Conservation (phyloP, 1,139 yeast genomes). For the Yamadazyma spencermartinsiae region DNA sequence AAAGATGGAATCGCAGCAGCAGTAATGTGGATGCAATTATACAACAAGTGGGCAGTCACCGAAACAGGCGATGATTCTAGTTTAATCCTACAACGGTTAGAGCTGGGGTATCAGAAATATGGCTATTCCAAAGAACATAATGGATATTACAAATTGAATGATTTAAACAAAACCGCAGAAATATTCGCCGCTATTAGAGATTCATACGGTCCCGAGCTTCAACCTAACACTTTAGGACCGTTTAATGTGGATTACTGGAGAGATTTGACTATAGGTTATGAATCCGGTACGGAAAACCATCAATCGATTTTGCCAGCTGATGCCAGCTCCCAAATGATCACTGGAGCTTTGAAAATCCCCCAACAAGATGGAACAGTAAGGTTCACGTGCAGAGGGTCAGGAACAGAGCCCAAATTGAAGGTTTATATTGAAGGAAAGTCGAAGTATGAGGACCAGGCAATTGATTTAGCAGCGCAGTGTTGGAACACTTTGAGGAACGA, state of each 20-base stretch:
- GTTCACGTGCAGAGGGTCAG: constrained; percentile 90
- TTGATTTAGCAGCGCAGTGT: constrained; percentile 54
- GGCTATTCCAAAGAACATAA: constrained; percentile 86
- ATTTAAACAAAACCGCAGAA: constrained; percentile 47
- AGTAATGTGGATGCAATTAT: constrained; percentile 73
- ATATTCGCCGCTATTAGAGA: constrained; percentile 56
- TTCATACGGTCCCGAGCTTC: constrained; percentile 27
- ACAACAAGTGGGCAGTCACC: constrained; percentile 44
- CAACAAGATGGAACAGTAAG: constrained; percentile 37
- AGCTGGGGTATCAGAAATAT: constrained; percentile 58
- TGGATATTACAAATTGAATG: constrained; percentile 75
- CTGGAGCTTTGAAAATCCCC: constrained; percentile 48
- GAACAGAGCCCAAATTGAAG: constrained; percentile 94
- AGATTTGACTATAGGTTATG: constrained; percentile 82
- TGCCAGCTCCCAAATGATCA: constrained; percentile 80
- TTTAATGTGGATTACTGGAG: constrained; percentile 68
- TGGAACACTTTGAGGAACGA: constrained; percentile 59
- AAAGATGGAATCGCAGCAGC: constrained; percentile 92
- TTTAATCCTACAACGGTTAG: constrained; percentile 43
- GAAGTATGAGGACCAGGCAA: constrained; percentile 44
- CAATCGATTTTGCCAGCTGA: constrained; percentile 72
- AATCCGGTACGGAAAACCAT: constrained; percentile 60
- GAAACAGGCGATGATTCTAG: constrained; percentile 19
- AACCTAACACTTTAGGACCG: constrained; percentile 50
- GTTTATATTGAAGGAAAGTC: constrained; percentile 84